These are phyloP conservation scores for Leishmania tropica DNA, from an alignment of 208 protist species.

Conservation along the genomic window DNA sequence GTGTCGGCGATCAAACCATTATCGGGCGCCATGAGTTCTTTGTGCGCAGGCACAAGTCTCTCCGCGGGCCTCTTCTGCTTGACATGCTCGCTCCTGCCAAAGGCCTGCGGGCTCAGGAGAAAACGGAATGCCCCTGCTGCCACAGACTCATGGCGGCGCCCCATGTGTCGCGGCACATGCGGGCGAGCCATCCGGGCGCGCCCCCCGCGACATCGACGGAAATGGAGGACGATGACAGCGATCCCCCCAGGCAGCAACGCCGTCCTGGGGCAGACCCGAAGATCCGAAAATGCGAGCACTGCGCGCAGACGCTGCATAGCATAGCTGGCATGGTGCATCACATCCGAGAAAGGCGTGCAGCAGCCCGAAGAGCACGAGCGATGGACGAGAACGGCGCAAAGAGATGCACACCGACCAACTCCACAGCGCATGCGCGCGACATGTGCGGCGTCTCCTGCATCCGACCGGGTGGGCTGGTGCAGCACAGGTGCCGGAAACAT, in stretches of 20 bases:
- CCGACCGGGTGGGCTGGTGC: too few relatives aligned
- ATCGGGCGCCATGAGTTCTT: background rate
- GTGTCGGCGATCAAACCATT: too few relatives aligned
- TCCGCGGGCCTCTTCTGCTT: too few relatives aligned
- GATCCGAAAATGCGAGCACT: background rate
- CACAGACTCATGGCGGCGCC: background rate
- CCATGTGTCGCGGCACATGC: too few relatives aligned
- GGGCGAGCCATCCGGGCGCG: too few relatives aligned
- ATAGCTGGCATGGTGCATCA: background rate
- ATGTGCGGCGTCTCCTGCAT: too few relatives aligned
- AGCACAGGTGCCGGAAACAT: too few relatives aligned
- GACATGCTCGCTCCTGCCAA: background rate
- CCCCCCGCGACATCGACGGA: too few relatives aligned
- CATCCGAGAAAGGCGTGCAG: background rate
- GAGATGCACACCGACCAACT: too few relatives aligned
- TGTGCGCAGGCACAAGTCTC: background rate
- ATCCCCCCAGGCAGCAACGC: background rate
- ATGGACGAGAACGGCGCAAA: too few relatives aligned
- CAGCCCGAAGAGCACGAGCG: too few relatives aligned
- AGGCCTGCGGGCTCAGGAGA: background rate
- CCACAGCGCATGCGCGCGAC: too few relatives aligned
- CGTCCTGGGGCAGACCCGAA: background rate
- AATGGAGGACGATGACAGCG: background rate
- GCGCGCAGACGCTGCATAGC: background rate
- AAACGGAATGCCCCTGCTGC: background rate